Conservation (phyloP, 768 basidiomycete genomes). For the Tylopilus balloui region DNA sequence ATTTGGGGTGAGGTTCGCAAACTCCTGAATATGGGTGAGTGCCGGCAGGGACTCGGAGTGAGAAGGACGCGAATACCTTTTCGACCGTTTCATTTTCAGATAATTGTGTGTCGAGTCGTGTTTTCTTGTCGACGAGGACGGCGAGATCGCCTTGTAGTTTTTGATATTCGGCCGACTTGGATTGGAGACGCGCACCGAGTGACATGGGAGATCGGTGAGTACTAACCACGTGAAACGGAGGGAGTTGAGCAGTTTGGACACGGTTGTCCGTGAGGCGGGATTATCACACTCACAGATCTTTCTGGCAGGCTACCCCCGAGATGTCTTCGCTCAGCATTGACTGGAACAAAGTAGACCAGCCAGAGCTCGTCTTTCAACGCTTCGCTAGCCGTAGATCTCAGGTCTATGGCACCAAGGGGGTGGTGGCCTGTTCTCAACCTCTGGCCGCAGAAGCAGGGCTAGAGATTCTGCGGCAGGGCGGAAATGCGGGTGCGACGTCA, state of each 20-base stretch:
- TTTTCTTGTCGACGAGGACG: conserved; percentile 70
- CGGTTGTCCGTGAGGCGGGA: conserved; percentile 8
- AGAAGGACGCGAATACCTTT: conserved; percentile 50
- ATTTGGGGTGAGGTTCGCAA: conserved; percentile 62
- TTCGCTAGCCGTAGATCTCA: conserved; percentile 86
- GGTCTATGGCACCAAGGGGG: conserved; percentile 80
- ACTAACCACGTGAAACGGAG: conserved; percentile 15
- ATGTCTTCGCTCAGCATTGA: conserved; percentile 39
- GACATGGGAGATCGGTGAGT: conserved; percentile 40
- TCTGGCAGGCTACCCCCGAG: not conserved
- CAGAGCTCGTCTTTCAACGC: conserved; percentile 59
- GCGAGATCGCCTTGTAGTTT: conserved; percentile 75
- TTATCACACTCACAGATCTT: not conserved
- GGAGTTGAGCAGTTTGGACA: not conserved
- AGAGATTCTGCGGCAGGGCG: conserved; percentile 87
- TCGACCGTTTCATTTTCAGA: conserved; percentile 91
- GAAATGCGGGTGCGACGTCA: conserved; percentile 78
- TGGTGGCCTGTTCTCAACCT: conserved; percentile 88
- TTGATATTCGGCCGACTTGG: conserved; percentile 70
- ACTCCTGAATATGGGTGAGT: conserved; percentile 56
- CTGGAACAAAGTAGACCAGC: conserved; percentile 61
- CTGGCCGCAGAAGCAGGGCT: conserved; percentile 88
- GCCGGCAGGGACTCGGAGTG: not conserved
- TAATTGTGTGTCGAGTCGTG: conserved; percentile 84
- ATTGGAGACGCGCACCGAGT: conserved; percentile 58